Conservation (phyloP, 1,284 basidiomycete genomes). For the Apiotrichum mycotoxinovorans region DNA sequence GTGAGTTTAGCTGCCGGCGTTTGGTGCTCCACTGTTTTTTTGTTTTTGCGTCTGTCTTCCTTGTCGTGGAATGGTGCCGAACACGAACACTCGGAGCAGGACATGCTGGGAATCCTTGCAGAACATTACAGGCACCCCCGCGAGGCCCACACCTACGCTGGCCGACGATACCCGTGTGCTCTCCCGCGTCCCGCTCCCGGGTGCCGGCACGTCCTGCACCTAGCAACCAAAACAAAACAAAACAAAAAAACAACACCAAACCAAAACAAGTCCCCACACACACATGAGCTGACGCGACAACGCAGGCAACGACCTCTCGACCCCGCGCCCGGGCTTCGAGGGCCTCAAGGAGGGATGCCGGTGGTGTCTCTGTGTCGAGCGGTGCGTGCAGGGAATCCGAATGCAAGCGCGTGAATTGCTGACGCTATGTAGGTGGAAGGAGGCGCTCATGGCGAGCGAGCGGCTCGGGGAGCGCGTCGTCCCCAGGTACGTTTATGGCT, state of each 20-base stretch:
- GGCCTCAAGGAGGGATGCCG: constrained; percentile 44
- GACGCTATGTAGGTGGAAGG: constrained; percentile 43
- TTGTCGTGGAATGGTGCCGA: not conserved
- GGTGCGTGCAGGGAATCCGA: constrained; percentile 19
- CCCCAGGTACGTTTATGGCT: constrained; percentile 32
- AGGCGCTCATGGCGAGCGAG: constrained; percentile 43
- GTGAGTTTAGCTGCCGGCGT: constrained; percentile 20
- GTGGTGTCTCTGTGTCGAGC: constrained; percentile 49
- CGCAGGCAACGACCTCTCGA: constrained; percentile 45
- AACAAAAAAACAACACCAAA: too few species aligned
- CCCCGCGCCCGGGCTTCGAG: constrained; percentile 32
- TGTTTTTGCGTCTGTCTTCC: too few species aligned
- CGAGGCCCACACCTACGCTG: too few species aligned
- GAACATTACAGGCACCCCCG: too few species aligned
- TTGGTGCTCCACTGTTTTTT: not conserved
- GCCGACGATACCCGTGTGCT: too few species aligned
- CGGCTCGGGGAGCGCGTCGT: constrained; percentile 40
- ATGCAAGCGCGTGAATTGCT: not conserved
- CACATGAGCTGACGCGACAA: constrained; percentile 8
- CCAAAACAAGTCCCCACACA: too few species aligned
- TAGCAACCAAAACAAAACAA: too few species aligned
- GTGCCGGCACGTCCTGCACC: too few species aligned
- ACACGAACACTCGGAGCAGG: too few species aligned
- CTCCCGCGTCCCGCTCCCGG: too few species aligned
- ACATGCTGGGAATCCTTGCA: too few species aligned